Base-by-base conservation (phyloP, 1,139 yeast species). In the Pneumocystis oryctolagi region DNA sequence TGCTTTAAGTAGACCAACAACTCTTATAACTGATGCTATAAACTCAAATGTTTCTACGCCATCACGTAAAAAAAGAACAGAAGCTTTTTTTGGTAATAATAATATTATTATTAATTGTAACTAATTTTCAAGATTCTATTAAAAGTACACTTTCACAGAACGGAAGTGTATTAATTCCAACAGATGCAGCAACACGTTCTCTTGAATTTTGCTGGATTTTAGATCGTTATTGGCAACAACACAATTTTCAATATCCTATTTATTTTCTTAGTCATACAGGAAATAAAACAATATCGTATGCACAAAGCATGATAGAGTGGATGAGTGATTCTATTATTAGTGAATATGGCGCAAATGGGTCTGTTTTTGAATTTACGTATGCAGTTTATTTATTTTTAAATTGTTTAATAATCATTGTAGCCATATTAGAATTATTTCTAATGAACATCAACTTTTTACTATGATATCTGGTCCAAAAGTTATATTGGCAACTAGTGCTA, bases 261-360 rank as follows among this genome's bases (percentile, higher is more conserved):
- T 77, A 87, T 60, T 79, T 89, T 67, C 75, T 87, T 35, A 84
- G 95, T 3, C 85, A 84, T 70, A 85, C 90, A 1, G 95, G 95
- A 25, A 82, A 89, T 1, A 84, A 92, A 70, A 81, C 87, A 1
- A 75, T 92, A 67, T 81, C 86, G 55, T 89, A 87, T 72, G 96
- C 97, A 0, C 83, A 89, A 25, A 85, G 89, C 64, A 86, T 92
- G 84, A 75, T 90, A 32, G 98, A 94, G 75, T 94, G 97, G 97
- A 87, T 92, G 92, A 84, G 95, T 0, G 81, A 90, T 0, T 80
- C 83, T 34, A 80, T 89, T 58, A 81, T 88, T 40, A 85, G 86
- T 68, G 86, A 84, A 62, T 89, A 96, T 92, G 96, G 88, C 68
- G 76, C 79, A 12, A 79, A 82, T 67, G 84, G 82, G 63, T 81